These are phyloP conservation scores for Aspergillus leporis DNA, from an alignment of 495 filamentous ascomycete genomes.

Conservation along the genomic window DNA sequence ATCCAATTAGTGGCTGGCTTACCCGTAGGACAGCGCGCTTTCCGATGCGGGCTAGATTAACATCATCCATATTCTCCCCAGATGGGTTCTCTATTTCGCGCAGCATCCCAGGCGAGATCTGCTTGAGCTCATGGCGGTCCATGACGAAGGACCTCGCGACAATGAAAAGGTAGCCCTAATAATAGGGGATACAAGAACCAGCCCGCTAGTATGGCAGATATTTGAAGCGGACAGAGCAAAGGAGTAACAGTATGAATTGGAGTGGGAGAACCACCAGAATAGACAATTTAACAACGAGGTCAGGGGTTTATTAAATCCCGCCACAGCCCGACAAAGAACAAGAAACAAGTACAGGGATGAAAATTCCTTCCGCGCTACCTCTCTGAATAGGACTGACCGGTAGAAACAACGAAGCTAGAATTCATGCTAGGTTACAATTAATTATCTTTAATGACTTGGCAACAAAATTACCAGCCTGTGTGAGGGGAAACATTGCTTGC, in stretches of 20 bases:
- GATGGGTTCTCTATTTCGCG: background rate
- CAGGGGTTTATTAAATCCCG: background rate
- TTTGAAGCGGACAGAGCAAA: background rate
- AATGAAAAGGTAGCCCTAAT: too few species aligned
- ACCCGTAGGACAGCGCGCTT: background rate
- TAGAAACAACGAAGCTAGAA: too few species aligned
- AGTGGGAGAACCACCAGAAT: too few species aligned
- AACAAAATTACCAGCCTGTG: background rate
- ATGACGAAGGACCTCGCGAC: background rate
- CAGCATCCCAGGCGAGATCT: background rate
- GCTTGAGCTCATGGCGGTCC: background rate
- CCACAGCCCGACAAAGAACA: background rate
- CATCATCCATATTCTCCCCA: background rate
- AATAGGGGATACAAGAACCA: background rate
- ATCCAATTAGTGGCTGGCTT: background rate
- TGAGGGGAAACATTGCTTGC: background rate
- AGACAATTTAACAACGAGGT: too few species aligned
- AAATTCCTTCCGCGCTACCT: background rate
- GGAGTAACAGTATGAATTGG: background rate
- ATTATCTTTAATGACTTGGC: background rate
- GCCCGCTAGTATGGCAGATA: background rate
- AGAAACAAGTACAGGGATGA: background rate
- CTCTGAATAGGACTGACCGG: background rate
- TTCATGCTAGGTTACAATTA: background rate
- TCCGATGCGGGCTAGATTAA: background rate